These are phyloP conservation scores for Ophiostoma ips DNA, from an alignment of 2,329 filamentous ascomycete genomes.

Conservation along the genomic window DNA sequence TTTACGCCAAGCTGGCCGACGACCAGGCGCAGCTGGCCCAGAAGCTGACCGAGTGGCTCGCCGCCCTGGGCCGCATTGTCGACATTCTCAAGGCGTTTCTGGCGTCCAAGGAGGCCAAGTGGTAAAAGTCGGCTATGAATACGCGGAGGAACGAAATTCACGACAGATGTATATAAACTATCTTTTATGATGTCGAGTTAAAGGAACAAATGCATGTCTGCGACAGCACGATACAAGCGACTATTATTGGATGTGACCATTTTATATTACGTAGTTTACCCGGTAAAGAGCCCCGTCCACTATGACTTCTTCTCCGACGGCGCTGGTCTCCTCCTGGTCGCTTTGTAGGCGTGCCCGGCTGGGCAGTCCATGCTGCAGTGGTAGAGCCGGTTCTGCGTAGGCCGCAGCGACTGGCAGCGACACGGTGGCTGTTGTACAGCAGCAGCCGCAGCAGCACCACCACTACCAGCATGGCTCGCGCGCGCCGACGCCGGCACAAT, in stretches of 20 bases:
- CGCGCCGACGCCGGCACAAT: not conserved
- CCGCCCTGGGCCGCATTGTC: slow-evolving; percentile 64
- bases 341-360: not conserved
- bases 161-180: too few relatives aligned
- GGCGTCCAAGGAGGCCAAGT: slow-evolving; percentile 42
- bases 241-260: too few relatives aligned
- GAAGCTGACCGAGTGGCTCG: slow-evolving; percentile 58
- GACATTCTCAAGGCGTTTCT: slow-evolving; percentile 55
- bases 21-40: slow-evolving; percentile 47
- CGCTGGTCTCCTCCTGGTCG: not conserved
- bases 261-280: too few relatives aligned
- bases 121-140: slow-evolving; percentile 30
- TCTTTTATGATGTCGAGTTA: too few relatives aligned
- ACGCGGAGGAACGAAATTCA: too few relatives aligned
- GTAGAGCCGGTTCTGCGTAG: slow-evolving; percentile 3
- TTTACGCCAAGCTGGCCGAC: slow-evolving; percentile 73
- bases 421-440: not conserved
- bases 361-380: slow-evolving; percentile 2
- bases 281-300: too few relatives aligned
- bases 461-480: too few relatives aligned
- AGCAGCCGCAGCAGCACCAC: not conserved
- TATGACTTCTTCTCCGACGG: not conserved
- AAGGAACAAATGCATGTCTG: too few relatives aligned
- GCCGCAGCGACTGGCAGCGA: slow-evolving; percentile 1
- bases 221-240: too few relatives aligned